Percentiles rank a stretch among this genome's conserved stretches.
Conservation (phyloP, 306 rosid species). For the Lagenaria siceraria region DNA sequence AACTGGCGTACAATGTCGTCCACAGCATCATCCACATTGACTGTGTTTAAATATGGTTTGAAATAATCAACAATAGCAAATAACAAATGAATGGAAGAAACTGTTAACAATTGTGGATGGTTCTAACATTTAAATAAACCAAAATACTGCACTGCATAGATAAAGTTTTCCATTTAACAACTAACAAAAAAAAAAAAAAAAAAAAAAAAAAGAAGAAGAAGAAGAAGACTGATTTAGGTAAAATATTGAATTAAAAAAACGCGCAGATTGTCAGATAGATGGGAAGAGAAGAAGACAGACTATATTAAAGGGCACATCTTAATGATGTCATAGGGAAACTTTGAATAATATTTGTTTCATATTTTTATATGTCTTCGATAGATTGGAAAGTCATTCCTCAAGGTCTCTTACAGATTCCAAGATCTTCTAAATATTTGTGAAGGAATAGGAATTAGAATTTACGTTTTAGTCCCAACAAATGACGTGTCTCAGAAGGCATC, state of each 20-base stretch:
- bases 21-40: conserved; percentile 88
- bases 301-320: neutral
- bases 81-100: neutral
- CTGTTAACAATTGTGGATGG: neutral
- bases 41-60: conserved; percentile 26
- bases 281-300: neutral
- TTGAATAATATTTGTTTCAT: neutral
- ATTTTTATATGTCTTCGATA: neutral
- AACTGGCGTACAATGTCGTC: conserved; percentile 94
- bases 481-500: neutral
- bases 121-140: neutral
- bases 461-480: neutral
- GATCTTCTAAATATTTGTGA: neutral
- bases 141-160: neutral
- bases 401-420: neutral
- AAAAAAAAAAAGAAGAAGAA: neutral
- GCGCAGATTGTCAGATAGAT: neutral
- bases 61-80: neutral
- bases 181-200: neutral
- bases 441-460: neutral
- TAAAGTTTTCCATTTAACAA: neutral
- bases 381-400: neutral
- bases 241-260: neutral
- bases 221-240: neutral
- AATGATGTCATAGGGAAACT: neutral